Conservation (phyloP, 805 yeast genomes). For the Barnettozyma botsteinii region DNA sequence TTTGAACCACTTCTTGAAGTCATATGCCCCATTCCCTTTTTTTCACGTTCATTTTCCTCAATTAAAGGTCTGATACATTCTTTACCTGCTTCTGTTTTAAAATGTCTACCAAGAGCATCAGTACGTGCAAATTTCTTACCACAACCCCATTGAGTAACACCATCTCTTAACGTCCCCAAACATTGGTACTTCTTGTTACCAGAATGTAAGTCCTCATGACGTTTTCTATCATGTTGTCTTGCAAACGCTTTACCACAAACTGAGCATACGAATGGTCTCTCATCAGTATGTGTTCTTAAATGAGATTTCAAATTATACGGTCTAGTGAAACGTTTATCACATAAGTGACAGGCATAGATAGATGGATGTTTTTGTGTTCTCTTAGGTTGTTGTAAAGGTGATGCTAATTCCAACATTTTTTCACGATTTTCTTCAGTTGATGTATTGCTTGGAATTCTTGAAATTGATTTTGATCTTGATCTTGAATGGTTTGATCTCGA, state of each 20-base stretch:
- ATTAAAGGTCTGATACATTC: slow-evolving; percentile 62
- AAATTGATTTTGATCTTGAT: slow-evolving; percentile 18
- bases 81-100: slow-evolving; percentile 74
- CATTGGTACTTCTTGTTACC: slow-evolving; percentile 75
- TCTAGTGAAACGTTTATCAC: slow-evolving; percentile 84
- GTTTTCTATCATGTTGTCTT: slow-evolving; percentile 67
- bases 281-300: slow-evolving; percentile 83
- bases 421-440: slow-evolving; percentile 31
- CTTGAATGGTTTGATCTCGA: slow-evolving; percentile 30
- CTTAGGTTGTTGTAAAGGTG: slow-evolving; percentile 47
- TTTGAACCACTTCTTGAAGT: neutral
- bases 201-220: slow-evolving; percentile 71
- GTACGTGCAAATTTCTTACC: slow-evolving; percentile 74
- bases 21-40: neutral
- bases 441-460: neutral
- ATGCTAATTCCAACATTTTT: slow-evolving; percentile 60
- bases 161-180: slow-evolving; percentile 55
- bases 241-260: slow-evolving; percentile 81
- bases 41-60: slow-evolving; percentile 44
- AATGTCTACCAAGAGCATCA: slow-evolving; percentile 75
- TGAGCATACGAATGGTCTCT: slow-evolving; percentile 67
- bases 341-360: slow-evolving; percentile 69
- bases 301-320: slow-evolving; percentile 93
- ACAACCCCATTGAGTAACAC: slow-evolving; percentile 64
- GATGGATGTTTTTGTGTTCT: slow-evolving; percentile 68